Base-by-base conservation (phyloP, 1,284 basidiomycete genomes). In the Naganishia sp. region DNA sequence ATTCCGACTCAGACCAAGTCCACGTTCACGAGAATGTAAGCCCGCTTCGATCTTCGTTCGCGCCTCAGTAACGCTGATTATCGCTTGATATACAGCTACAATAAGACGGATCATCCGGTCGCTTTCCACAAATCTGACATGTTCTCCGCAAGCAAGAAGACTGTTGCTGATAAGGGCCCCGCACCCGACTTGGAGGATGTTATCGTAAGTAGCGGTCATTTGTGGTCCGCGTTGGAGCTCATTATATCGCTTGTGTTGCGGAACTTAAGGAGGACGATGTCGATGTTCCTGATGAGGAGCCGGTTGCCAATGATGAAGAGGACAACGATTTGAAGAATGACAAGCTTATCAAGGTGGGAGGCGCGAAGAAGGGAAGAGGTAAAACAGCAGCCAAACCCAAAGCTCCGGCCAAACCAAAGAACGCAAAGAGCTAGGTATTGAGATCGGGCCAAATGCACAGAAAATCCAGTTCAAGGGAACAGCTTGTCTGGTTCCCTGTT, bases 111-210 rank as follows among this genome's bases (percentile, higher is more conserved):
- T 58, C 93, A 96, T 76, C 93, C 94, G 0, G 89, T 96, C 71
- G 86, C 93, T 0, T 95, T 94, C 84, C 87, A 95, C 80, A 93
- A 91, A 74, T 89, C 87, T 0, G 82, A 85, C 67, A 88, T 90
- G 72, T 82, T 93, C 49, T 89, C 90, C 2, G 88, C 88, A 71
- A 86, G 90, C 1, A 90, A 89, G 83, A 93, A 90, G 76, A 83
- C 93, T 62, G 84, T 83, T 9, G 75, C 76, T 0, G 85, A 82
- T 60, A 66, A 67, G 39, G 89, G 86, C 1, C 84, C 87, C 13
- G 84, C 85, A 18, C 92, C 94, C 0, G 94, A 97, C 80, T 83
- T 92, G 32, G 93, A 96, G 75, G 94, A 96, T 65, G 91, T 61
- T 6, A 50, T 61, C 17, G 58, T 61, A 49, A 47, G 58, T 61